phyloP scores from a whole-genome alignment of 1,139 yeast genomes.

The Saccharomyces hybrid region DNA sequence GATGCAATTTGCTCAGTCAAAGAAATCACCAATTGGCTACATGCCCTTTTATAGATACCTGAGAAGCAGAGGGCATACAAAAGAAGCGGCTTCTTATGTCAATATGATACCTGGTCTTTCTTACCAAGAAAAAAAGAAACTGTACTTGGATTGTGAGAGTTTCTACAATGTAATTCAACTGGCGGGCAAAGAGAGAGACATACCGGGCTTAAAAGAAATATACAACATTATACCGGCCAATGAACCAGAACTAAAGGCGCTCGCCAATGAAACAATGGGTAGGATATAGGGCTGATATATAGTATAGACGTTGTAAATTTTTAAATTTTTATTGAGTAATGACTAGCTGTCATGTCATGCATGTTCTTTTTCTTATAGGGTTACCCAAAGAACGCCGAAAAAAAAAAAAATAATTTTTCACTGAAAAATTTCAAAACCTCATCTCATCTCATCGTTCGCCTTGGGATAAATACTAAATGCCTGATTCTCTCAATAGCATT shows the following conservation, averaged over 20 bases:
- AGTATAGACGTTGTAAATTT: background rate
- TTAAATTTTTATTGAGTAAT: background rate
- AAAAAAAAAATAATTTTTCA: background rate
- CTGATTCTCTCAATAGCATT: background rate
- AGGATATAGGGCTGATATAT: conserved; percentile 8
- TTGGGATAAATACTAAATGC: background rate
- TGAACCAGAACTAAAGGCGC: conserved; percentile 21
- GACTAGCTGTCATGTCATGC: background rate
- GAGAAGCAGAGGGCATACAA: conserved; percentile 14
- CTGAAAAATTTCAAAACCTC: conserved; percentile 16
- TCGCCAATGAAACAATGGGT: conserved; percentile 18
- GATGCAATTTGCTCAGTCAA: conserved; percentile 39
- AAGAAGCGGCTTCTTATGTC: conserved; percentile 27
- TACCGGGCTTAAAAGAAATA: conserved; percentile 18
- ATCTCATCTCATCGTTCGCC: conserved; percentile 17
- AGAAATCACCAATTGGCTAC: conserved; percentile 69
- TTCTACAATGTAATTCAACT: conserved; percentile 23
- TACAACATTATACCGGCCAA: conserved; percentile 22
- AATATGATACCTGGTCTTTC: conserved; percentile 21
- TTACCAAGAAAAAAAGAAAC: conserved; percentile 18
- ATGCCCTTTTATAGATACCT: conserved; percentile 43
- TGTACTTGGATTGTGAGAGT: conserved; percentile 24
- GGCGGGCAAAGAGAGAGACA: conserved; percentile 25
- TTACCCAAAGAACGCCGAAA: background rate
- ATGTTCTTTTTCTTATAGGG: background rate